A percentile compares a stretch with the other conserved stretches of the same genome.
Evolutionary conservation across 768 basidiomycete species (phyloP).

Genomic region (Aureoboletus auriporus): DNA sequence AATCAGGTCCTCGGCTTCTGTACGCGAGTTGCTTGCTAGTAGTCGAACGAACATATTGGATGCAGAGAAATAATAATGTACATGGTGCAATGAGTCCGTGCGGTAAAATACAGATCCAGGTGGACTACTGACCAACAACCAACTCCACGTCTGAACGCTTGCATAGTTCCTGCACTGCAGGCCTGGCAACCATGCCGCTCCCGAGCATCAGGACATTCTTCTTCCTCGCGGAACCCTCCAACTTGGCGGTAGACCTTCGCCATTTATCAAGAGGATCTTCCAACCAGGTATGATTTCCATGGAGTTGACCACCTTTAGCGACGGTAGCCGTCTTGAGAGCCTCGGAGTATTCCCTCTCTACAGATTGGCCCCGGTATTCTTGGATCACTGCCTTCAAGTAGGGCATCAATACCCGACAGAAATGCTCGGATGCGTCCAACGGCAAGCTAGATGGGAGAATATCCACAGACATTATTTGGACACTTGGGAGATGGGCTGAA

Average conservation of each 20-base stretch:
- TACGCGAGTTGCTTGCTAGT: conserved; percentile 68
- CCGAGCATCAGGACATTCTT: conserved; percentile 80
- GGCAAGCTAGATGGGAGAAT: conserved; percentile 87
- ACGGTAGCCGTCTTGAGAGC: conserved; percentile 73
- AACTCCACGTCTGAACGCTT: conserved; percentile 60
- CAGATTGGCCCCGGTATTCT: conserved; percentile 30
- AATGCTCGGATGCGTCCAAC: conserved; percentile 74
- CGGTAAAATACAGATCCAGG: conserved; percentile 8
- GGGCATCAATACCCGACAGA: conserved; percentile 61
- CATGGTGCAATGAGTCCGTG: conserved; percentile 15
- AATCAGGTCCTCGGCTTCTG: conserved; percentile 50
- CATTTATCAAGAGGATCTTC: conserved; percentile 45
- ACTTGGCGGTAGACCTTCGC: conserved; percentile 17
- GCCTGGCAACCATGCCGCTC: conserved; percentile 94
- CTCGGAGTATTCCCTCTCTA: conserved; percentile 27
- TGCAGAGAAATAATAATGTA: conserved; percentile 3
- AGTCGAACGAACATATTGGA: neutral
- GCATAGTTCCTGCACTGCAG: conserved; percentile 74
- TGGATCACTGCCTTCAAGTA: conserved; percentile 61
- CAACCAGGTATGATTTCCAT: conserved; percentile 56
- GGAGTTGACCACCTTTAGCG: conserved; percentile 53
- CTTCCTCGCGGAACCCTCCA: conserved; percentile 29
- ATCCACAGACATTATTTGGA: conserved; percentile 85
- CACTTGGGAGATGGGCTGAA: conserved; percentile 46
- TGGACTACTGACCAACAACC: conserved; percentile 61